Base-by-base conservation (phyloP, 345 rosid species). In the Aquilaria malaccensis region DNA sequence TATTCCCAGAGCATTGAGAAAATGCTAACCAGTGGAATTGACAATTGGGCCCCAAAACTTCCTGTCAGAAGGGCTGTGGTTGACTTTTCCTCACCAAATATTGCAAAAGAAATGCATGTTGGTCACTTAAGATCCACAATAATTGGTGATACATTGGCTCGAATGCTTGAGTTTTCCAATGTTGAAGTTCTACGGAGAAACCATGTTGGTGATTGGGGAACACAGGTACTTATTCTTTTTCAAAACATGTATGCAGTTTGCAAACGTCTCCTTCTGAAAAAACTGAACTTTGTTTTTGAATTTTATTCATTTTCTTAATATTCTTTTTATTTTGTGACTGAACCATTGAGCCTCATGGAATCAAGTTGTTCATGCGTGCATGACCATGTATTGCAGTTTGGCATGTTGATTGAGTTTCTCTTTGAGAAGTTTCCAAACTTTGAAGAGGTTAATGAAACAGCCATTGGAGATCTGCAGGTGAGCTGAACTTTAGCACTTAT, bases 141-240 rank as follows among this genome's bases (percentile, higher is more conserved):
- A 69, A 86, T 94, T 58, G 99, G 99, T 53, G 99, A 94, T 73
- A 84, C 99, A 0, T 65, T 94, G 63, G 90, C 99, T 29, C 92
- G 96, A 45, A 83, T 94, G 92, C 95, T 94, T 62, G 96, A 94
- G 69, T 94, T 71, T 77, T 90, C 99, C 4, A 80, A 87, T 9
- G 95, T 86, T 68, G 87, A 87, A 49, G 97, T 94, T 69, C 87
- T 94, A 46, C 88, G 99, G 22, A 79, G 98, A 61, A 93, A 93
- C 78, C 98, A 93, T 83, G 98, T 93, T 76, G 98, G 98, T 68
- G 99, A 94, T 56, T 94, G 99, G 99, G 99, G 99, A 58, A 94
- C 99, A 62, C 99, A 94, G 95, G 98, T 93, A 70, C 52, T 47
- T 70, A n/a, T 54, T 53, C 47, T 37, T 12, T 29, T 63, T 51